These are phyloP conservation scores for Sordariomycetes sp. DNA, from an alignment of 2,329 filamentous ascomycete genomes.

Conservation along the genomic window DNA sequence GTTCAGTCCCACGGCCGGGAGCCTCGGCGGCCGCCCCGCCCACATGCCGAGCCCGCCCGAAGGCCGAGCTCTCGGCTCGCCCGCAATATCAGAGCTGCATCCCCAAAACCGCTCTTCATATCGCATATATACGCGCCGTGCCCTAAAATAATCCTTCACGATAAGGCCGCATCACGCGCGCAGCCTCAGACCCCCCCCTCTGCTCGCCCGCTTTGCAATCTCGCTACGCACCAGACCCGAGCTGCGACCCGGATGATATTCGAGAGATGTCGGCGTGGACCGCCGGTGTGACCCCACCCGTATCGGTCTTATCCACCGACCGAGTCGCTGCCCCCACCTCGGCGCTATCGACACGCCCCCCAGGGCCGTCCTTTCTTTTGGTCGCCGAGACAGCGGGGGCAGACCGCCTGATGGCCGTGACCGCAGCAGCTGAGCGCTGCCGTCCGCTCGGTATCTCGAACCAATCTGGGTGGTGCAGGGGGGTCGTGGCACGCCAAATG, in stretches of 20 bases:
- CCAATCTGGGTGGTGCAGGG: no score
- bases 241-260: background rate
- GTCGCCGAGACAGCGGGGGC: no score
- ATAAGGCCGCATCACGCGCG: background rate
- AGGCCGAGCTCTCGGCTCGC: background rate
- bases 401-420: background rate
- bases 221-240: background rate
- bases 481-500: background rate
- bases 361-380: background rate
- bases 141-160: background rate
- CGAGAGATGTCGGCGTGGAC: background rate
- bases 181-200: background rate
- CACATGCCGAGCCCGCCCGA: background rate
- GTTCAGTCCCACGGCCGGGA: background rate
- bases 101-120: background rate
- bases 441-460: no score
- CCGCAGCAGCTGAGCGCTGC: background rate
- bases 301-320: background rate
- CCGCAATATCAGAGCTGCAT: background rate
- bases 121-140: background rate
- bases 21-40: background rate
- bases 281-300: background rate
- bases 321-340: background rate
- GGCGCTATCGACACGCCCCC: background rate
- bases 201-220: background rate